Evolutionary conservation across 495 filamentous ascomycete genomes (phyloP), one percentile per base, ranked within the genome.

Genomic region (Pyrenula massariospora): DNA sequence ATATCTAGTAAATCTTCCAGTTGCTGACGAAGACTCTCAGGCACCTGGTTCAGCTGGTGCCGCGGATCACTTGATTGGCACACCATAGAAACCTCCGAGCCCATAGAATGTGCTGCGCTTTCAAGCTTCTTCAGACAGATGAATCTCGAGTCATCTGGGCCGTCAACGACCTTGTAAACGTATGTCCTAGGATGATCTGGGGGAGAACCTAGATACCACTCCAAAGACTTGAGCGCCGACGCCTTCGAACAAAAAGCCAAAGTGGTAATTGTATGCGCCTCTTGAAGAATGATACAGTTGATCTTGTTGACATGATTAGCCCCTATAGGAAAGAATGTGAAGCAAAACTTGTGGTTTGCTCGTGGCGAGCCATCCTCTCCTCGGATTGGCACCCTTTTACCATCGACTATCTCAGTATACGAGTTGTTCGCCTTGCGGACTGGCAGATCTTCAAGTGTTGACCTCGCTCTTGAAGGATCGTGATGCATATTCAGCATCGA

Each of bases 221-320:
- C 55, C 3, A 50, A 2, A 12, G 25, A 20, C 36, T 48, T 51
- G 31, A 42, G 31, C 31, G 31, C 31, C 31, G 31, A 5, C 15
- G 31, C 31, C 31, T 42, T 42, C 8, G 59, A 58, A 47, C 47
- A 25, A 21, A 54, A 61, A 11, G 53, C 56, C 12, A 61, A 48
- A 15, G 52, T 22, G 36, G 25, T n/a, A 25, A 19, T 52, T 12
- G n/a, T 22, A 36, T 51, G 25, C 20, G 57, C 57, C 19, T 76
- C 64, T 56, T 78, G 70, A 1, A 79, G 56, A 12, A 77, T 52
- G 12, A 76, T 62, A 3, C 52, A 50, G 57, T 76, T 77, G 56
- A 79, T 77, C 22, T 52, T 70, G 36, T 73, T 55, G 48, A 73
- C 67, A 54, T 77, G 64, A 12, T 63, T 51, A 10, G 57, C 58